phyloP scores from a whole-genome alignment of 352 stramenopile species.

The Globisporangium carolinianum region DNA sequence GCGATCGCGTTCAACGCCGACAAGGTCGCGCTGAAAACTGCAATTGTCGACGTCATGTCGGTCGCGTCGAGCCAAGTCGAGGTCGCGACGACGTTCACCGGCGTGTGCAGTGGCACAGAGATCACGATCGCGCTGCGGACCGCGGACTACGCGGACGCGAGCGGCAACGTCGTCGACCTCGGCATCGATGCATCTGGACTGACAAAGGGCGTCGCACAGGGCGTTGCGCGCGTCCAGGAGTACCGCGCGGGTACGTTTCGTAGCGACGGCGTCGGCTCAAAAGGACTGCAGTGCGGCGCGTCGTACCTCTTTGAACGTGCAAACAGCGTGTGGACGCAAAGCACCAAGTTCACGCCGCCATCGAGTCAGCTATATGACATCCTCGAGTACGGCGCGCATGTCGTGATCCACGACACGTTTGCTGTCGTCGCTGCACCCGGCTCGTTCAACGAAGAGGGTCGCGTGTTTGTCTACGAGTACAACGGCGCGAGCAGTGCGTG shows the following conservation, averaged over 20 bases:
- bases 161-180: conserved; percentile 57
- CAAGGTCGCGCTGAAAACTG: conserved; percentile 32
- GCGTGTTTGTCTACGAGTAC: conserved; percentile 74
- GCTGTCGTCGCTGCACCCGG: conserved; percentile 58
- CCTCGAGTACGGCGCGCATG: conserved; percentile 47
- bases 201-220: conserved; percentile 29
- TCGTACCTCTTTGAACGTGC: conserved; percentile 56
- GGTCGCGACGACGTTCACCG: conserved; percentile 41
- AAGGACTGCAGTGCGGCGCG: conserved; percentile 65
- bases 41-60: conserved; percentile 51
- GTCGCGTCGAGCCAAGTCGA: conserved; percentile 45
- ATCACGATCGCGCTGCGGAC: conserved; percentile 52
- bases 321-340: conserved; percentile 40
- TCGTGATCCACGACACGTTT: conserved; percentile 43
- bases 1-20: conserved; percentile 56
- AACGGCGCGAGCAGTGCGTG: conserved; percentile 29
- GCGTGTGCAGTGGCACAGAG: conserved; percentile 37
- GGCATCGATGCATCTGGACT: conserved; percentile 32
- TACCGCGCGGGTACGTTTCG: conserved; percentile 54
- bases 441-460: conserved; percentile 42
- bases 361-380: conserved; percentile 26
- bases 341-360: conserved; percentile 46
- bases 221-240: conserved; percentile 34
- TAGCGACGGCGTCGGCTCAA: conserved; percentile 43
- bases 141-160: conserved; percentile 45